Percentiles rank a stretch among this genome's conserved stretches.
Evolutionary conservation across 345 rosid species (phyloP).

Genomic region (Atalantia buxifolia): DNA sequence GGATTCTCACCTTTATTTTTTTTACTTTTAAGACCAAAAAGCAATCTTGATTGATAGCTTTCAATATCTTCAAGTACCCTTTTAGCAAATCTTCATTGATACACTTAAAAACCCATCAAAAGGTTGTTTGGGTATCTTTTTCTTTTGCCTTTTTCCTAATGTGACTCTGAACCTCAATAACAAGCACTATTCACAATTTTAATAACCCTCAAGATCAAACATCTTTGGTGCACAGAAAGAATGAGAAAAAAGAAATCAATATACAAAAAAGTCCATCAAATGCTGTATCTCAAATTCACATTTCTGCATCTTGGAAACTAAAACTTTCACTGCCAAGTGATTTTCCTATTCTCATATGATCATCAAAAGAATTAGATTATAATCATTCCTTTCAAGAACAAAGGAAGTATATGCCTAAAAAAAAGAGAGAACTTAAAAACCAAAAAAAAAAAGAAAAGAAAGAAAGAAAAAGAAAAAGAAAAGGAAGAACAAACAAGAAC

Average conservation of each 20-base stretch:
- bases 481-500: neutral
- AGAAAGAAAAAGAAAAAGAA: neutral
- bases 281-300: conserved; percentile 13
- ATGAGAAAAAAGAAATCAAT: neutral
- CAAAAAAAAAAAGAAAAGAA: neutral
- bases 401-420: conserved; percentile 11
- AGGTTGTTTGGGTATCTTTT: conserved; percentile 13
- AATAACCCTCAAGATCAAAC: neutral
- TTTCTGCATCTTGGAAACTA: conserved; percentile 20
- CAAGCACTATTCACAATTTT: neutral
- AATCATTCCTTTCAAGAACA: conserved; percentile 34
- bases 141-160: conserved; percentile 2
- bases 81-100: conserved; percentile 31
- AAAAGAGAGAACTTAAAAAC: neutral
- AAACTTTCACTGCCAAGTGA: conserved; percentile 1
- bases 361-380: conserved; percentile 35
- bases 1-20: conserved; percentile 28
- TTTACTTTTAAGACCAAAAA: conserved; percentile 19
- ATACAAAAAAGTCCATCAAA: neutral
- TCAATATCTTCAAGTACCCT: conserved; percentile 15
- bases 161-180: neutral
- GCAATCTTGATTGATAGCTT: conserved; percentile 24
- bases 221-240: neutral
- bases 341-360: conserved; percentile 16
- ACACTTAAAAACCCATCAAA: conserved; percentile 22